Base-by-base conservation (phyloP, 2,329 filamentous ascomycete genomes). In the Epichloe typhina region DNA sequence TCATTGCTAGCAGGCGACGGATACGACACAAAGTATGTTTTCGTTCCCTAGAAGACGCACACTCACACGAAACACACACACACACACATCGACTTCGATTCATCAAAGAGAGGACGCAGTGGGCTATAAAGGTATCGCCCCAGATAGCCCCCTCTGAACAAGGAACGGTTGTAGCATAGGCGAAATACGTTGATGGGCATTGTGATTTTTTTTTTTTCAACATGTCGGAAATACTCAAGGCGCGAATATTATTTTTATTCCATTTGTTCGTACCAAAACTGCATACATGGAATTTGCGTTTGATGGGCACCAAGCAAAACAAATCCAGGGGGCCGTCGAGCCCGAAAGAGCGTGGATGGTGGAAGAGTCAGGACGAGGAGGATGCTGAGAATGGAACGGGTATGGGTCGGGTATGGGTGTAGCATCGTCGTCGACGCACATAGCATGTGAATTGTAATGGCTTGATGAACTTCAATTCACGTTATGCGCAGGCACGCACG, bases 141-240 rank as follows among this genome's bases (percentile, higher is more conserved):
- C 37, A 42, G 41, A 47, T 52, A 47, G 47, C 47, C 45, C n/a
- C 23, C 21, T n/a, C n/a, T 23, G 15, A 41, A 47, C 15, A 37
- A 38, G 23, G 41, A 56, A 64, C 57, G 61, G 55, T 56, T 62
- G 58, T 61, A 64, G 33, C 57, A 64, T 68, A 68, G 63, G 67
- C 59, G 60, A 58, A 57, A 57, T 56, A 56, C 55, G 57, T 62
- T 60, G 54, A 58, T 40, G 12, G 41, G 42, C 47, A 45, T 52
- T 43, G 50, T 6, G 6, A 41, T 54, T 48, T 49, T 54, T 52
- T 54, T 52, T 54, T 45, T 46, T 43, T 56, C 17, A 23, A 11
- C 31, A 31, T 13, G 49, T 45, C 33, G n/a, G 33, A 46, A 31
- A 50, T 33, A 40, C 36, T 11, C 42, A 17, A 15, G 19, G 21